A percentile compares a stretch with the other conserved stretches of the same genome.
Conservation (phyloP, 441 rosid species). For the Flueggea neowawraea region DNA sequence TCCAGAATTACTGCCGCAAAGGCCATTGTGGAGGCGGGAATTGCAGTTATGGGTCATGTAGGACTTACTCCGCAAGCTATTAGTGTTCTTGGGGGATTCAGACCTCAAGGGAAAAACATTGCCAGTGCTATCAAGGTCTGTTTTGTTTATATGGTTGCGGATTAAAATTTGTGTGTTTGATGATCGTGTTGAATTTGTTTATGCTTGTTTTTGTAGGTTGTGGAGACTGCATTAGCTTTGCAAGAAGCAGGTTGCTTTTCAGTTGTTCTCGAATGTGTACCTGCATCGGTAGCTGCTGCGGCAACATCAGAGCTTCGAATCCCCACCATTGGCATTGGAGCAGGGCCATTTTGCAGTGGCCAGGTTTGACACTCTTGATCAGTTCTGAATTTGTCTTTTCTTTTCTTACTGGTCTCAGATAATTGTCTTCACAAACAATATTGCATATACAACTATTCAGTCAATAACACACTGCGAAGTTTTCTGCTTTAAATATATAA, state of each 20-base stretch:
- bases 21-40: constrained; percentile 88
- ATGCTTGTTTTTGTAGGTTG: constrained; percentile 46
- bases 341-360: constrained; percentile 93
- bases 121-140: constrained; percentile 80
- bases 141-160: background rate
- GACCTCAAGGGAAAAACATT: constrained; percentile 83
- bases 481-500: too few species aligned
- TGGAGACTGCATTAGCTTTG: constrained; percentile 84
- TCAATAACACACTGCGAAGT: too few species aligned
- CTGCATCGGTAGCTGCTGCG: constrained; percentile 78
- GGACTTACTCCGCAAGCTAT: constrained; percentile 95
- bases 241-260: constrained; percentile 92
- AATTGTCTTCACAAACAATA: background rate
- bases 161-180: background rate
- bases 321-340: constrained; percentile 93
- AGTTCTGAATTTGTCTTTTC: background rate
- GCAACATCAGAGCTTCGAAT: constrained; percentile 79
- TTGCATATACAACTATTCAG: background rate
- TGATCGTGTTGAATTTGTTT: constrained; percentile 11
- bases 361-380: too few species aligned
- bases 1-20: constrained; percentile 81
- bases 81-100: constrained; percentile 91
- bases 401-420: background rate
- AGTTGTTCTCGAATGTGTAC: constrained; percentile 87
- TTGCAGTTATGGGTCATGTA: constrained; percentile 94